phyloP scores from a whole-genome alignment of 2,329 filamentous ascomycete species.

The Colletotrichum sansevieriae region DNA sequence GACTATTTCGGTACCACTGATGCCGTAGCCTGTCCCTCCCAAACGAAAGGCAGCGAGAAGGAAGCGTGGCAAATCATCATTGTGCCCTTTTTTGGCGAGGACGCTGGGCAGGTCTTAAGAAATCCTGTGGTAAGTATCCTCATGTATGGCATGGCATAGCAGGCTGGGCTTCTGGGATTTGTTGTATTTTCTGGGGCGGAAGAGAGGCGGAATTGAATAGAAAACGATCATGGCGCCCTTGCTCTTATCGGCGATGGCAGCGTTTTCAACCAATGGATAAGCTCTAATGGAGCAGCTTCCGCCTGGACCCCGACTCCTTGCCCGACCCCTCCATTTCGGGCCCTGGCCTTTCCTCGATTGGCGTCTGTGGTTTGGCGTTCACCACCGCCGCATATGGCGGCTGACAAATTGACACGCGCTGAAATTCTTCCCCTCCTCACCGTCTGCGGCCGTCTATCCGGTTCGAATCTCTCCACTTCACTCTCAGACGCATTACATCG shows the following conservation, averaged over 20 bases:
- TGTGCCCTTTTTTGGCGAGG: conserved; percentile 11
- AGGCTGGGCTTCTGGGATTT: too few species aligned
- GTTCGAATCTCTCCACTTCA: conserved; percentile 40
- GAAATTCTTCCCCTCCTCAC: conserved; percentile 42
- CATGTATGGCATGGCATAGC: too few species aligned
- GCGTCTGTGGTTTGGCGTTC: neutral
- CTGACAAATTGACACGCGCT: conserved; percentile 42
- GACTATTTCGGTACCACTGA: neutral
- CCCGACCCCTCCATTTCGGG: conserved; percentile 35
- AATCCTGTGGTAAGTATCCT: too few species aligned
- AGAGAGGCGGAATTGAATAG: conserved; percentile 11
- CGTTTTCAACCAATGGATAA: conserved; percentile 31
- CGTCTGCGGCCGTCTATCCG: conserved; percentile 35
- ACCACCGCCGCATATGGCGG: conserved; percentile 22
- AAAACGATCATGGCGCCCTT: conserved; percentile 28
- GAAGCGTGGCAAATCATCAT: conserved; percentile 31
- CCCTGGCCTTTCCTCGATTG: conserved; percentile 19
- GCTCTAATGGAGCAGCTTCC: conserved; percentile 1
- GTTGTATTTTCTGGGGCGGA: neutral
- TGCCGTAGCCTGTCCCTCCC: neutral
- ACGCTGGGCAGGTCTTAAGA: too few species aligned
- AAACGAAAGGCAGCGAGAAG: conserved; percentile 15
- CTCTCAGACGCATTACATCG: conserved; percentile 20
- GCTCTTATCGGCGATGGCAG: conserved; percentile 15
- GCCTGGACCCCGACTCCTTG: conserved; percentile 26